A percentile compares a stretch with the other conserved stretches of the same genome.
Evolutionary conservation across 108 stramenopile species (phyloP).

Genomic region (Nitzschia sp.): DNA sequence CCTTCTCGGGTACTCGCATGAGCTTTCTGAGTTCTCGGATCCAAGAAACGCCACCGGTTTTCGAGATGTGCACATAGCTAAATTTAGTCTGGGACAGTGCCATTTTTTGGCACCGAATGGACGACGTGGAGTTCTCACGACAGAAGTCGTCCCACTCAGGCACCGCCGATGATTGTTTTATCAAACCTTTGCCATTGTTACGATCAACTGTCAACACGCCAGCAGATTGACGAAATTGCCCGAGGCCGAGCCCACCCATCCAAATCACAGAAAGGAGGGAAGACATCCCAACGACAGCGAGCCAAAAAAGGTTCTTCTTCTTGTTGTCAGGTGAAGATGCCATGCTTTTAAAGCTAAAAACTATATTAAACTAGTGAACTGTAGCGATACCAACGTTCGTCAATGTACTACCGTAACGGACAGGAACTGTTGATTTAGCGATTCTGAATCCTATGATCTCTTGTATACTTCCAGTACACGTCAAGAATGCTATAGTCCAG

Average conservation of each 20-base stretch:
- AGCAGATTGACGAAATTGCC: not conserved
- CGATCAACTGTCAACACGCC: not conserved
- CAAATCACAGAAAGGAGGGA: not conserved
- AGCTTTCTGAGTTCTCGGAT: conserved; percentile 2
- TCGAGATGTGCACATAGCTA: conserved; percentile 8
- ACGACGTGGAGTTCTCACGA: not conserved
- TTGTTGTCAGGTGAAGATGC: too few species aligned
- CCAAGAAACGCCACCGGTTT: not conserved
- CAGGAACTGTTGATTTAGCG: too few species aligned
- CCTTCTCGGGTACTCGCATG: not conserved
- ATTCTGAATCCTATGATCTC: too few species aligned
- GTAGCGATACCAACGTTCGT: too few species aligned
- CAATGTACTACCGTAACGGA: too few species aligned
- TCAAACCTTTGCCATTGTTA: too few species aligned
- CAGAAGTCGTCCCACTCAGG: not conserved
- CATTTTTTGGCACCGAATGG: not conserved
- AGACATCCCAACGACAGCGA: too few species aligned
- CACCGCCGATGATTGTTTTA: too few species aligned
- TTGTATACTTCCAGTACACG: too few species aligned
- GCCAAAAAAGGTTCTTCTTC: too few species aligned
- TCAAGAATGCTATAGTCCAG: too few species aligned
- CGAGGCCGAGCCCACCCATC: not conserved
- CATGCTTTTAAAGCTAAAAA: not conserved
- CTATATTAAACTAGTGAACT: too few species aligned
- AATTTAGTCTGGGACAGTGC: not conserved